phyloP scores from a whole-genome alignment of 768 basidiomycete genomes.

The Naganishia randhawae region DNA sequence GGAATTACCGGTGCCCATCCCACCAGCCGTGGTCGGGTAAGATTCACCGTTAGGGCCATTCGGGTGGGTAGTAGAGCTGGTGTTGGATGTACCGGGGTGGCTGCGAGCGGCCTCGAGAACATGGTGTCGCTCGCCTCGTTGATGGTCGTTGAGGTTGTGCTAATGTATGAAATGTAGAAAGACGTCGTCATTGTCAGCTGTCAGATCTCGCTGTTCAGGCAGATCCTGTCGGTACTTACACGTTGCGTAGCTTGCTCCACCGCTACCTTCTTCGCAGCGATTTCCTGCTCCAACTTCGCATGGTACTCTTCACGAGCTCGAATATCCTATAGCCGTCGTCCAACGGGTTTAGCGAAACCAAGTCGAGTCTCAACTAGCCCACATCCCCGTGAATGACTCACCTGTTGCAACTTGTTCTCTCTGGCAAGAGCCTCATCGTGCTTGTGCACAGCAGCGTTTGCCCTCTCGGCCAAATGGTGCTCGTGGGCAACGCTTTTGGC shows the following conservation, averaged over 20 bases:
- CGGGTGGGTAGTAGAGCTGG: background rate
- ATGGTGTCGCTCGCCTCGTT: slow-evolving; percentile 22
- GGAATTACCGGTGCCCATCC: background rate
- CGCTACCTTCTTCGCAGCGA: slow-evolving; percentile 30
- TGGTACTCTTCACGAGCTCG: slow-evolving; percentile 25
- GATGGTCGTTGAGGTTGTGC: slow-evolving; percentile 27
- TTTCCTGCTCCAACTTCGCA: slow-evolving; percentile 21
- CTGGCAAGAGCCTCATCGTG: slow-evolving; percentile 55
- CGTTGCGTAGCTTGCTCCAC: slow-evolving; percentile 26
- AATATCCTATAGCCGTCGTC: slow-evolving; percentile 13
- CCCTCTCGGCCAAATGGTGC: slow-evolving; percentile 55
- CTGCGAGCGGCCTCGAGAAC: slow-evolving; percentile 5
- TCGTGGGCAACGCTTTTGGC: slow-evolving; percentile 59
- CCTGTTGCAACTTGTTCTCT: slow-evolving; percentile 28
- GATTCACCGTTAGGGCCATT: background rate
- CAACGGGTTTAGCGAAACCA: background rate
- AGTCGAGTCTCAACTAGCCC: too few relatives aligned
- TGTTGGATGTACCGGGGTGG: background rate
- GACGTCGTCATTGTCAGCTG: too few relatives aligned
- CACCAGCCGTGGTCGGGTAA: background rate
- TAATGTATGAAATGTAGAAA: background rate
- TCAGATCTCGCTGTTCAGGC: background rate
- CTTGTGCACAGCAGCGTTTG: slow-evolving; percentile 58
- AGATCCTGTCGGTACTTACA: slow-evolving; percentile 8
- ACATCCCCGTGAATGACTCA: background rate